Base-by-base conservation (phyloP, 2,329 filamentous ascomycete genomes). In the Mycogone perniciosa region DNA sequence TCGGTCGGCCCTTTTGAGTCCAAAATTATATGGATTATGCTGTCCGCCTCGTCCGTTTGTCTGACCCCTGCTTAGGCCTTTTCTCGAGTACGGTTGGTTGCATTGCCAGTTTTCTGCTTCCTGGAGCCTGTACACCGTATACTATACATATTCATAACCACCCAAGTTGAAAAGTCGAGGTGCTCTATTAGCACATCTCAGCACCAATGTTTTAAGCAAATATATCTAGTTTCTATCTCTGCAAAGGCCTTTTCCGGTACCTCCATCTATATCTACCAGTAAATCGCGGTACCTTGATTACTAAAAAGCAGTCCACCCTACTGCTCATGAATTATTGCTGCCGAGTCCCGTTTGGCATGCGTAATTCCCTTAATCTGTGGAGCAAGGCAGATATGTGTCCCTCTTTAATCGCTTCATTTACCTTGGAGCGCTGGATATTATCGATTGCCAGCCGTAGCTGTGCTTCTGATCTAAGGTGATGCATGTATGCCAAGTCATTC, bases 391-490 rank as follows among this genome's bases (percentile, higher is more conserved):
- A 9, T 20, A 53, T 51, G 10, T 31, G 47, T 46, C 41, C 40
- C 8, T 55, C 43, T 38, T 57, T 56, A 31, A 42, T 39, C 39
- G 30, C 26, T 8, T 11, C 26, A 31, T 11, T 31, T 10, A 13
- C 41, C 42, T 50, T 39, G 29, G 63, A 60, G 53, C 56, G 64
- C 26, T 81, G 81, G 26, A 89, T 64, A 0, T 79, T 76, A 50
- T 81, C 75, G 11, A 89, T 68, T 74, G 89, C 85, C 20, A 77
- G 69, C 48, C 77, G 73, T 11, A 89, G 72, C 60, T 88, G 77
- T 3, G 75, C 77, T 54, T 86, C 79, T 3, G 80, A 50, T 5
- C 26, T 29, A 10, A 46, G 39, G 6, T 33, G n/a, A 31, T 37
- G 10, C 1, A 42, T 40, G 38, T 50, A 48, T 27, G 38, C 41